Base-by-base conservation (phyloP, 2,329 filamentous ascomycete species). In the Diaporthe citrichinensis region DNA sequence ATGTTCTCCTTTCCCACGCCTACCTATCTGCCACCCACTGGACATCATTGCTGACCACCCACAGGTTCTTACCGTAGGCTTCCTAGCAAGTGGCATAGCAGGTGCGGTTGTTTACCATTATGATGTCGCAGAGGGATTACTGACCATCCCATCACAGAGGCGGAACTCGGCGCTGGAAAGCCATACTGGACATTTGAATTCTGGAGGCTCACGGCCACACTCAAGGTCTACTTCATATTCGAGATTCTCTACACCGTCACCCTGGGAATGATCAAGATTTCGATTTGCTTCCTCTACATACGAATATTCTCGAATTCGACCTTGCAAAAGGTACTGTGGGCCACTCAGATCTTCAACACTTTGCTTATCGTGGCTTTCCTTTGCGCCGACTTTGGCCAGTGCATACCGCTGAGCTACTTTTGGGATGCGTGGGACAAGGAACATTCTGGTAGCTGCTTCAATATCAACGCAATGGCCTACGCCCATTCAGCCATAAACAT, bases 401-500 rank as follows among this genome's bases (percentile, higher is more conserved):
- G 82, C 73, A 71, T 76, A 9, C 82, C 82, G 3, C 78, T 84
- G 49, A 53, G 71, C 3, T 80, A 80, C 2, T 81, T 81, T 5
- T 84, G 82, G 82, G 69, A 75, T 23, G 74, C 76, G 17, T 84
- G 83, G 83, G 82, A 84, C 59, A 79, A 80, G 49, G 78, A 81
- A 25, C 81, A 79, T 69, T 57, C 79, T 14, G 79, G 81, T 14
- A 77, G 80, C 44, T 84, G 83, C 76, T 79, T 81, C 44, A 78
- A 80, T 77, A 79, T 83, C 72, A 82, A 83, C 72, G 34, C 80
- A 10, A 74, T 82, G 28, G 81, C 78, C 23, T 83, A 86, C 41
- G 79, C 82, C 67, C 84, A 86, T 72, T 84, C 85, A 0, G 83
- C 80, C 7, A 79, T 86, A 36, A 86, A 86, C 78, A 85, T 87